Evolutionary conservation across 768 basidiomycete genomes (phyloP).

Genomic region (Botryobasidium botryosum): DNA sequence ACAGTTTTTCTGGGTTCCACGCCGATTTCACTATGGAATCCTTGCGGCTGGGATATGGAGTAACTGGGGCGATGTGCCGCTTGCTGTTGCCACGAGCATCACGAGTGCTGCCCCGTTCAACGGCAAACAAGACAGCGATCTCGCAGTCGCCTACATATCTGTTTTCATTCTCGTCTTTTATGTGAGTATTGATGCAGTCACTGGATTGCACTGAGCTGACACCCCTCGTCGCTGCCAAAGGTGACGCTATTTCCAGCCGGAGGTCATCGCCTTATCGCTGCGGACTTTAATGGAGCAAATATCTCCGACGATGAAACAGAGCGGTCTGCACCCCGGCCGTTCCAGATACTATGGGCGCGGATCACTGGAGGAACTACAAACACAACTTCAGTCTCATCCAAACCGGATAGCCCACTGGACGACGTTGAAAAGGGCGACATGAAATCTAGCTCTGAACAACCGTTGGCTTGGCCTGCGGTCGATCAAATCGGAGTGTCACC

Average conservation of each 20-base stretch:
- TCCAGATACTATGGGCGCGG: too few relatives aligned
- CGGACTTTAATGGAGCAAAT: constrained; percentile 50
- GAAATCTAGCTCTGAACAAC: too few relatives aligned
- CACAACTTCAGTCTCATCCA: too few relatives aligned
- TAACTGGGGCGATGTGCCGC: constrained; percentile 63
- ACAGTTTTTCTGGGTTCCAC: constrained; percentile 59
- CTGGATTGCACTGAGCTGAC: constrained; percentile 1
- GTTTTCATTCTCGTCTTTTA: constrained; percentile 43
- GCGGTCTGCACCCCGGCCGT: too few relatives aligned
- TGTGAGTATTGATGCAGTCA: constrained; percentile 20
- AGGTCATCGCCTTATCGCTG: constrained; percentile 30
- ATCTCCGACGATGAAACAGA: constrained; percentile 38
- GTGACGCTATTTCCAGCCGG: constrained; percentile 51
- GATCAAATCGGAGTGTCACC: too few relatives aligned
- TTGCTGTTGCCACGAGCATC: constrained; percentile 45
- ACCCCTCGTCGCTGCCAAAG: constrained; percentile 18
- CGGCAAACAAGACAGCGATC: constrained; percentile 35
- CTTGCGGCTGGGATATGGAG: constrained; percentile 51
- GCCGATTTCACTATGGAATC: constrained; percentile 55
- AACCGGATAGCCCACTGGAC: too few relatives aligned
- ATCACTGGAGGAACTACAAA: too few relatives aligned
- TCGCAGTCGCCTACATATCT: constrained; percentile 51
- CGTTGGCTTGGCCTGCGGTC: too few relatives aligned
- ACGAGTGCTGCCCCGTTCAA: constrained; percentile 45
- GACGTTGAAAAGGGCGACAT: too few relatives aligned